Evolutionary conservation across 352 stramenopile genomes (phyloP), one percentile per base, ranked within the genome.

Genomic region (Globisporangium cylindrosporum): DNA sequence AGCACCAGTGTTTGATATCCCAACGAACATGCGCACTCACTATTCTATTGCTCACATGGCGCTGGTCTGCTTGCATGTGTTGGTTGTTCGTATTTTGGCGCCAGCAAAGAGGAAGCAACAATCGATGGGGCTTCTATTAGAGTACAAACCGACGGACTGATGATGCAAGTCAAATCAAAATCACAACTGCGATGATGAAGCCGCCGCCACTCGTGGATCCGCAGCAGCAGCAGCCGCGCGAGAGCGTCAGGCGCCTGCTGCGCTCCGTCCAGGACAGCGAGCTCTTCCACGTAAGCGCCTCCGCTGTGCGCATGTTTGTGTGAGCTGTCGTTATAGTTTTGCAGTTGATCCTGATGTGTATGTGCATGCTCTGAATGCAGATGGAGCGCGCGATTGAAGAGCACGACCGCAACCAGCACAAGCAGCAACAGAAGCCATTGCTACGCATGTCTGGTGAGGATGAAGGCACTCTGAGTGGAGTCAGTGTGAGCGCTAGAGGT

Each of bases 161-260:
- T 48, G 20, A 49, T n/a, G 25, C 58, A 18, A 43, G 41, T 38
- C 43, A 56, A 66, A 43, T 43, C 10, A 7, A 5, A 25, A 18
- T 20, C 59, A 24, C 41, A 56, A 36, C 29, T 10, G 29, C 36
- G 41, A 69, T 27, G 10, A 36, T 51, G 59, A 64, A 59, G 69
- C 66, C n/a, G 18, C 15, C 29, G 22, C 54, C 29, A 24, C 22
- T 24, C 22, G 22, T 24, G 22, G 22, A 24, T 24, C 22, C 22
- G 22, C 22, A 24, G 3, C 38, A 32, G 29, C 38, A 49, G 63
- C 67, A 54, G 18, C 67, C 74, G 46, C 57, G 59, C 53, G 58
- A 72, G 55, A 79, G 72, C 57, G 76, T 74, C 57, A 78, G 76
- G 29, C 76, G 75, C 12, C 58, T 88, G 57, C 62, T 88, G 71